A percentile compares a stretch with the other conserved stretches of the same genome.
phyloP scores from a whole-genome alignment of 108 stramenopile genomes.

The Aurantiochytrium sp. region DNA sequence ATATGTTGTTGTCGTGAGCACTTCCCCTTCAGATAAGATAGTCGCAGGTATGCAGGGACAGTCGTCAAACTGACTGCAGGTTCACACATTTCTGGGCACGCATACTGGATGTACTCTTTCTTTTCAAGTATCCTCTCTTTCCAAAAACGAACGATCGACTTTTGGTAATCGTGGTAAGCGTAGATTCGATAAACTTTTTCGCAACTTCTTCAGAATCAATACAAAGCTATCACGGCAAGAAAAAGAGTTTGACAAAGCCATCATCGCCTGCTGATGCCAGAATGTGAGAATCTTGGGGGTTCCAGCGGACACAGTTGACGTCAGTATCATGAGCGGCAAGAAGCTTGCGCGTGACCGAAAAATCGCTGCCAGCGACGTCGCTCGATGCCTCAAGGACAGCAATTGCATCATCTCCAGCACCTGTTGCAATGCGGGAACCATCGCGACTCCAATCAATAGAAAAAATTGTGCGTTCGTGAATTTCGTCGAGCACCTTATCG shows the following conservation, averaged over 20 bases:
- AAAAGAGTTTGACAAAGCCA: conserved; percentile 68
- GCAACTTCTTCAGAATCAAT: no score
- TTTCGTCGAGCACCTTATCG: conserved; percentile 2
- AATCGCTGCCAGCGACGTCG: neutral
- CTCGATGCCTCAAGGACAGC: neutral
- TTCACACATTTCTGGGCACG: no score
- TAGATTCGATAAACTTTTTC: no score
- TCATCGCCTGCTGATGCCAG: conserved; percentile 80
- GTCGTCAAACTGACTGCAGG: no score
- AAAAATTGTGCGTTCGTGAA: neutral
- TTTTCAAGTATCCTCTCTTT: no score
- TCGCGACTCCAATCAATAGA: conserved; percentile 68
- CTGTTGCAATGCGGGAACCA: conserved; percentile 53
- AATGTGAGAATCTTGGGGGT: conserved; percentile 65
- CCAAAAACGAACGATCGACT: no score
- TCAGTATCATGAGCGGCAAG: conserved; percentile 67
- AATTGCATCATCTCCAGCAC: conserved; percentile 75
- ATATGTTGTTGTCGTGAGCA: no score
- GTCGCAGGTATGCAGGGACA: no score
- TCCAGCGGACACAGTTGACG: conserved; percentile 92
- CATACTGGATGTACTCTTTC: no score
- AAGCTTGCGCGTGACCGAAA: neutral
- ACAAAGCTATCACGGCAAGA: neutral
- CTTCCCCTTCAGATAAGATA: no score
- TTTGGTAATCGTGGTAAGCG: no score